Base-by-base conservation (phyloP, 805 yeast species). In the Myxozyma sirexii region DNA sequence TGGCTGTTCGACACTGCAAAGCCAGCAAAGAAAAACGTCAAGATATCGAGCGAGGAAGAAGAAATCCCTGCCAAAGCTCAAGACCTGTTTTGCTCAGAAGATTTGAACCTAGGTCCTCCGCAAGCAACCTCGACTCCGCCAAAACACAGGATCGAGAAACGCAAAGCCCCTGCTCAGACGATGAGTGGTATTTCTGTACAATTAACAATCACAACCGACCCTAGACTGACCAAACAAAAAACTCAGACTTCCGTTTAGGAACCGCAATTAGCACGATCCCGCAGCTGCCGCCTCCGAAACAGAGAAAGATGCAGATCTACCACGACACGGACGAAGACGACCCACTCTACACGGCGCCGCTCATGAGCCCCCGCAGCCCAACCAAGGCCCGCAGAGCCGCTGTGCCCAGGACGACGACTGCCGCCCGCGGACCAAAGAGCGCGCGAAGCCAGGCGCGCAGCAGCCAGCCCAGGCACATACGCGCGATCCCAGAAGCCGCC, bases 31-130 rank as follows among this genome's bases (percentile, higher is more conserved):
- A 44, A 44, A 21, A 33, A 33, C 13, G 59, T 56, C 15, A 27
- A 55, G 31, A 56, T 56, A 17, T 21, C 37, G 38, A 42, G 59
- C 37, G 41, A 42, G 47, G 51, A 44, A 2, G 55, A 49, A 26
- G 50, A 48, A 23, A 42, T 49, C 19, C 17, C 31, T n/a, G 31
- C 35, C 21, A 24, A 17, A 23, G 21, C 17, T 2, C 21, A 12
- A 44, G 19, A 12, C 13, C 38, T 13, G 13, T 15, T 17, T n/a
- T 23, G 35, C 8, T 19, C 12, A 31, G 12, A 19, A 6, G 21
- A 4, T 21, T 27, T 26, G 31, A 19, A 2, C 23, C 41, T 42
- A 15, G 29, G 49, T 24, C 43, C 49, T 8, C 50, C 42, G 21
- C 29, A 29, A 15, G 38, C 37, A 6, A 54, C 43, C 7, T 45